phyloP scores from a whole-genome alignment of 2,329 filamentous ascomycete species.

The Pseudocercospora macadamiae region DNA sequence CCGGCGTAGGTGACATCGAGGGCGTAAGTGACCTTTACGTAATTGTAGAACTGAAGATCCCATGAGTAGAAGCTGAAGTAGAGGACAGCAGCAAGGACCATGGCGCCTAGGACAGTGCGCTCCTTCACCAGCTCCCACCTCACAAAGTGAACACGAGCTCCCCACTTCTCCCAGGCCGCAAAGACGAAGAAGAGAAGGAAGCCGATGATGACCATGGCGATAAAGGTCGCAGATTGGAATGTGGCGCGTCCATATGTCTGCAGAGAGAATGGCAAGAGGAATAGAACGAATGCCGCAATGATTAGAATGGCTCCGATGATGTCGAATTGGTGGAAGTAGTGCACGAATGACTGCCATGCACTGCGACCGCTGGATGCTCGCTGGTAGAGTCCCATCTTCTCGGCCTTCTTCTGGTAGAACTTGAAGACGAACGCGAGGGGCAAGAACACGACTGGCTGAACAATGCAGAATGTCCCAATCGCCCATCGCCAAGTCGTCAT shows the following conservation, averaged over 20 bases:
- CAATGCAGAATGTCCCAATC: constrained; percentile 37
- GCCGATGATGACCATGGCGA: constrained; percentile 42
- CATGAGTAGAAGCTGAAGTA: constrained; percentile 53
- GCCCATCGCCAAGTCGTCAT: constrained; percentile 37
- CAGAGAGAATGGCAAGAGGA: constrained; percentile 71
- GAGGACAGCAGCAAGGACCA: constrained; percentile 42
- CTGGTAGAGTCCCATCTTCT: constrained; percentile 33
- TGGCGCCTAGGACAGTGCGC: constrained; percentile 55
- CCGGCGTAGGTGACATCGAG: constrained; percentile 36
- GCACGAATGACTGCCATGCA: constrained; percentile 25
- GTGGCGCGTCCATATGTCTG: constrained; percentile 35
- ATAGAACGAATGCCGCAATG: constrained; percentile 59
- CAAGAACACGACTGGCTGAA: constrained; percentile 33
- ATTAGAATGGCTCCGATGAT: constrained; percentile 35
- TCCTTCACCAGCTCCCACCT: constrained; percentile 56
- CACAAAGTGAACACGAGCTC: constrained; percentile 61
- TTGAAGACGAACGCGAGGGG: constrained; percentile 35
- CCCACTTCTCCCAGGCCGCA: constrained; percentile 60
- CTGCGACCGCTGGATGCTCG: constrained; percentile 26
- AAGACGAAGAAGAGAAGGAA: constrained; percentile 46
- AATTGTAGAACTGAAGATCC: constrained; percentile 48
- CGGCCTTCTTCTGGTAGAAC: constrained; percentile 33
- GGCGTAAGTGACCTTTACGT: constrained; percentile 52
- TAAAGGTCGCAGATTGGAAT: constrained; percentile 45
- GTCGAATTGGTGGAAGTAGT: constrained; percentile 38